Base-by-base conservation (phyloP, 257 asterid genomes). In the Ilex asprella region DNA sequence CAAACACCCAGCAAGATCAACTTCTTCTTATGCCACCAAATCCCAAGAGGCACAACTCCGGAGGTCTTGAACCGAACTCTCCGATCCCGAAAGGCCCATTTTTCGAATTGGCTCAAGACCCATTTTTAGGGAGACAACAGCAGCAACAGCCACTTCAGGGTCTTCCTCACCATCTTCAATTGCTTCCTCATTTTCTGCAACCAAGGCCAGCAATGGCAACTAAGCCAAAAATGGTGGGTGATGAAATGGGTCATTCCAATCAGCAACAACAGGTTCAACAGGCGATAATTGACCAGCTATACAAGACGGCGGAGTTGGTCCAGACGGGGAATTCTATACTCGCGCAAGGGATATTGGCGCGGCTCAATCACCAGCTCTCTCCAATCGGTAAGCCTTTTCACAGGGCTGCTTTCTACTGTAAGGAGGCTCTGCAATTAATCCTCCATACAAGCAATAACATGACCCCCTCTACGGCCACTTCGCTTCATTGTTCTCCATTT, bases 341-440 rank as follows among this genome's bases (percentile, higher is more conserved):
- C 93, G 97, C 97, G 94, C 97, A 90, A 75, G 90, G 71, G 99
- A 90, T 93, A 93, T 93, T 93, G 99, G 99, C 97, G 96, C 99
- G 99, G 99, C 99, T 93, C 99, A 93, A 93, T 93, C 99, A 93
- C 78, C 94, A 85, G 79, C 91, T 90, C 84, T 84, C 97, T 72
- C 93, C 97, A 35, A 80, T 81, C 58, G 95, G 94, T 39, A 93
- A 89, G 91, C 97, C 99, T 73, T 87, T 90, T 69, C 64, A 70
- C 13, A 71, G 96, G 90, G 97, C 97, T 71, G 90, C 97, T 73
- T 89, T 87, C 68, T 85, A 90, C 64, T 87, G 82, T 74, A 87
- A 87, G 83, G 95, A 93, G 76, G 88, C 99, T 3, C 68, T 89
- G 69, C 89, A 81, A 69, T 74, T 75, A 69, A 87, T 87, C 55